phyloP scores from a whole-genome alignment of 257 asterid species.

The Capsicum baccatum region DNA sequence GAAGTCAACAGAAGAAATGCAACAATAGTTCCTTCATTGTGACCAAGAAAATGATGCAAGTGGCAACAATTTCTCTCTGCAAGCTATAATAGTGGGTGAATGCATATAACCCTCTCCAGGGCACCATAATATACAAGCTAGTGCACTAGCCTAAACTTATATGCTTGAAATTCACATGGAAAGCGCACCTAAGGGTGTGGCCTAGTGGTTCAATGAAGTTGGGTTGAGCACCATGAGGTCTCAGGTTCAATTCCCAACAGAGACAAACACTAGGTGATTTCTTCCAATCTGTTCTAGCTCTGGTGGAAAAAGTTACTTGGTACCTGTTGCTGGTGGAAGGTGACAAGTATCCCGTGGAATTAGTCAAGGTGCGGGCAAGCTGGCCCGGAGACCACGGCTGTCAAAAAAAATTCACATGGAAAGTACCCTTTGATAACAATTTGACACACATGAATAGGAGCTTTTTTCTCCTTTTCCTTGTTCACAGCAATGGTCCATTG shows the following conservation, averaged over 20 bases:
- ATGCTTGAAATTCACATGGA: neutral
- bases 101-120: constrained; percentile 13
- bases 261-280: too few species aligned
- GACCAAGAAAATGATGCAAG: neutral
- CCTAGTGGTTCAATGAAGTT: too few species aligned
- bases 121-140: neutral
- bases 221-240: too few species aligned
- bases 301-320: too few species aligned
- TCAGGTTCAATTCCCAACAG: too few species aligned
- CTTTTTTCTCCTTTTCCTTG: neutral
- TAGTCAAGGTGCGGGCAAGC: too few species aligned
- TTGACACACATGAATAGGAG: neutral
- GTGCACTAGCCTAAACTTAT: neutral
- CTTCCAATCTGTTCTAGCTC: too few species aligned
- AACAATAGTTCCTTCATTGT: neutral
- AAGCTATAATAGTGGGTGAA: neutral
- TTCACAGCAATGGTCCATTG: neutral
- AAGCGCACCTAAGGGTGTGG: neutral
- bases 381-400: too few species aligned
- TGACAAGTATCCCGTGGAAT: too few species aligned
- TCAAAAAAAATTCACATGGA: neutral
- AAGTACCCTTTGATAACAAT: neutral
- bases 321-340: too few species aligned
- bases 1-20: neutral
- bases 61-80: neutral